Base-by-base conservation (phyloP, 23 red algal genomes). In the Gracilaria gracilis region DNA sequence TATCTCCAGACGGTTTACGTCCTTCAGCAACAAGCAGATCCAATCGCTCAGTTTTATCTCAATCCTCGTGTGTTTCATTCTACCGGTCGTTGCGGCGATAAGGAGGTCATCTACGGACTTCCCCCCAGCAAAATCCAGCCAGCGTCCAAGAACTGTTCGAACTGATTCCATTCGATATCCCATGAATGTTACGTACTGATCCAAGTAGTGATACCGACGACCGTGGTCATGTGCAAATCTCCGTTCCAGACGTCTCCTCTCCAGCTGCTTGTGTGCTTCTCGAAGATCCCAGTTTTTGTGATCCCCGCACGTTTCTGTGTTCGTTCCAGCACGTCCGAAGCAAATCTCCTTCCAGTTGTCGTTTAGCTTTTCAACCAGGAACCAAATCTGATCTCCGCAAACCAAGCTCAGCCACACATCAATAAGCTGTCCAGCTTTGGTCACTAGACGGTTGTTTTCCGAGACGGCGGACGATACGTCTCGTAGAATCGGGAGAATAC, bases 131-230 rank as follows among this genome's bases (percentile, higher is more conserved):
- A 19, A 31, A 7, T 57, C 14, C 27, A 82, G 7, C 25, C 40
- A 55, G 2, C 40, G 27, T 35, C 78, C 49, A 24, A 82, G 6
- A 13, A 20, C 57, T 6, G 78, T 82, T 11, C 78, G 40, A 6
- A 84, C 81, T 8, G 27, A 20, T 47, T 84, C 81, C 81, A 84
- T 64, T 67, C 34, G 32, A 36, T 84, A 84, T 35, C 81, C 81
- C 81, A 84, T 84, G 37, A 84, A 84, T 27, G 59, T 82, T 14
- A 84, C 20, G 11, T 2, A 5, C 14, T 23, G 37, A 32, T 84
- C 35, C 25, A 64, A 25, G 9, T 44, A 23, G 28, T 23, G 34
- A 6, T 59, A 50, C 2, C 62, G 33, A 13, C 25, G 62, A 35
- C 62, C 21, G 4, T 64, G 2, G 9, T 58, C 55, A 27, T 58